A percentile compares a stretch with the other conserved stretches of the same genome.
Conservation (phyloP, 257 asterid species). For the Lavandula angustifolia region DNA sequence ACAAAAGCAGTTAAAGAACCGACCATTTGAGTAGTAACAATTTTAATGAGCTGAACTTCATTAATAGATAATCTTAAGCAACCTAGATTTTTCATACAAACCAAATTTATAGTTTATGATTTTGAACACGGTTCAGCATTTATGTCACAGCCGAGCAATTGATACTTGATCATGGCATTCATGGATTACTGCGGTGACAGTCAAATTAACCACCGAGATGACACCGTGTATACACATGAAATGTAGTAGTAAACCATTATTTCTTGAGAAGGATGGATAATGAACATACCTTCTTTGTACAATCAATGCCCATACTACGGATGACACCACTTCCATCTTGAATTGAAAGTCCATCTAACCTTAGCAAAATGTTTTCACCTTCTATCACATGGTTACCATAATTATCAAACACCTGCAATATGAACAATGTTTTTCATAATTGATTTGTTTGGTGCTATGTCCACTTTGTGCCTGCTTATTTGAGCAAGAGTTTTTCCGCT, state of each 20-base stretch:
- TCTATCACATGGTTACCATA: constrained; percentile 56
- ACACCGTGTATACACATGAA: background rate
- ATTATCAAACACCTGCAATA: constrained; percentile 56
- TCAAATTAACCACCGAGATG: too few relatives aligned
- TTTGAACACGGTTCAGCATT: background rate
- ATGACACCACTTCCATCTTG: constrained; percentile 38
- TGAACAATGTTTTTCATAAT: constrained; percentile 23
- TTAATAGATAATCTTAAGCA: background rate
- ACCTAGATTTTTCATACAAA: background rate
- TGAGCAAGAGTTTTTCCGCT: constrained; percentile 30
- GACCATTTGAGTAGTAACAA: background rate
- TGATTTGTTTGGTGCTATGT: constrained; percentile 33
- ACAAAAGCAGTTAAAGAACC: background rate
- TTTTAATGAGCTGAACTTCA: background rate
- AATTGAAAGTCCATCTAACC: constrained; percentile 53
- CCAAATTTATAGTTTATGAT: background rate
- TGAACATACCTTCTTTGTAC: constrained; percentile 32
- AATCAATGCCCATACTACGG: constrained; percentile 28
- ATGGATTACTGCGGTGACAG: too few relatives aligned
- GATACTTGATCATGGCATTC: too few relatives aligned
- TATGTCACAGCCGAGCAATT: too few relatives aligned
- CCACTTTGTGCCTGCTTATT: constrained; percentile 30
- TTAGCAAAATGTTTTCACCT: constrained; percentile 41
- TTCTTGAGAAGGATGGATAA: background rate
- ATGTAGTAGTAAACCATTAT: background rate